Percentiles rank a stretch among this genome's conserved stretches.
phyloP scores from a whole-genome alignment of 768 basidiomycete species.

The Russula lepida region DNA sequence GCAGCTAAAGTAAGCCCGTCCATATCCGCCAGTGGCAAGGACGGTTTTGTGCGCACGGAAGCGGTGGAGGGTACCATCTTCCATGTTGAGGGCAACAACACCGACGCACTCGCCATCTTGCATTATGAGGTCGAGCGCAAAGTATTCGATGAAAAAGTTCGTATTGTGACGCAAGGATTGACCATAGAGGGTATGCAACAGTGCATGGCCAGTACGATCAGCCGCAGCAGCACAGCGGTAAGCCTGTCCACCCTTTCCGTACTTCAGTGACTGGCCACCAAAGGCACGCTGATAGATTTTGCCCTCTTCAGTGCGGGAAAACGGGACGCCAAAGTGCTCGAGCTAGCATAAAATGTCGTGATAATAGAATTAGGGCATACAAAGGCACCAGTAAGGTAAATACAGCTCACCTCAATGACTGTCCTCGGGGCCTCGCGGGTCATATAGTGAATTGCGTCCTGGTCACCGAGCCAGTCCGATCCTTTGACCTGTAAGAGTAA shows the following conservation, averaged over 20 bases:
- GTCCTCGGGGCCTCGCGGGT: constrained; percentile 92
- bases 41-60: constrained; percentile 99
- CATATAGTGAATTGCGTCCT: constrained; percentile 99
- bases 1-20: constrained; percentile 96
- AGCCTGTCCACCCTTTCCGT: constrained; percentile 96
- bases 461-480: constrained; percentile 99
- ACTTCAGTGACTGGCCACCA: constrained; percentile 95
- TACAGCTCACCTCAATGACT: constrained; percentile 69
- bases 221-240: constrained; percentile 98
- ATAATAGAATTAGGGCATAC: neutral
- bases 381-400: neutral
- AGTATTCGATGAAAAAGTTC: constrained; percentile 99
- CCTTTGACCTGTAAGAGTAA: constrained; percentile 77
- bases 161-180: constrained; percentile 99
- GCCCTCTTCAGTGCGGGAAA: constrained; percentile 96
- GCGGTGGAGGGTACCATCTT: constrained; percentile 97
- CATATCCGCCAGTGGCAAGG: constrained; percentile 96
- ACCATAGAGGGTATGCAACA: constrained; percentile 97
- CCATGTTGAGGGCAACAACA: constrained; percentile 98
- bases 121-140: constrained; percentile 99
- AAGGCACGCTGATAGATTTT: constrained; percentile 99
- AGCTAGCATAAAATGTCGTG: constrained; percentile 44
- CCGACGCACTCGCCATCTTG: constrained; percentile 98
- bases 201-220: constrained; percentile 96
- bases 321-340: constrained; percentile 97